Evolutionary conservation across 345 rosid genomes (phyloP), one percentile per base, ranked within the genome.

Genomic region (Capsella bursapastoris): DNA sequence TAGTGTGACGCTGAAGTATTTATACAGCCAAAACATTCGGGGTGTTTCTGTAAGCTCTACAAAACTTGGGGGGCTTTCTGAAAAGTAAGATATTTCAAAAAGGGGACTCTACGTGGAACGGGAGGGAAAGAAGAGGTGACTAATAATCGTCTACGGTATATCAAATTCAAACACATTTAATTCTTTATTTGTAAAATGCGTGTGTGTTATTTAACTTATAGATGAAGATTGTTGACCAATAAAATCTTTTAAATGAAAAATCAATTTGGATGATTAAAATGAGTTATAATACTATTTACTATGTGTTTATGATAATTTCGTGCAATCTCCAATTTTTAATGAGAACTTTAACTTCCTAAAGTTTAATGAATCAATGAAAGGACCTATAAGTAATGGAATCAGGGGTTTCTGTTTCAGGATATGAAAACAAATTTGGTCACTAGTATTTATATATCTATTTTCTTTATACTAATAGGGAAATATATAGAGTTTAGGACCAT

Each of bases 121-220:
- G 75, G 80, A 77, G 76, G 80, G 80, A 77, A 77, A 48, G 27
- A 52, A 29, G 8, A 22, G 25, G 14, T 53, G 49, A n/a, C 4
- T 16, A 18, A 28, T 73, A 44, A 13, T 14, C 37, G 8, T 44
- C 8, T 44, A 35, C 10, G 5, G 55, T 29, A 31, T 32, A n/a
- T 49, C 13, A 59, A 16, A 56, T 67, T 66, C 51, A 66, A 73
- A 65, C 13, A n/a, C 15, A 66, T 64, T 44, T 44, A 7, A 13
- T 53, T 44, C 16, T 45, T 44, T 6, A 0, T 31, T 57, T 22
- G 28, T 35, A 5, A 47, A 3, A 14, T 49, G 11, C 43, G 16
- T 62, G 15, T 72, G 22, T 32, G 37, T 34, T 34, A 31, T 52
- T 11, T 49, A 41, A 56, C 48, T 63, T 25, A 3, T 22, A 44